Percentiles rank a stretch among this genome's conserved stretches.
These are phyloP conservation scores for Fusarium sp. DNA, from an alignment of 2,329 filamentous ascomycete genomes.

Conservation along the genomic window DNA sequence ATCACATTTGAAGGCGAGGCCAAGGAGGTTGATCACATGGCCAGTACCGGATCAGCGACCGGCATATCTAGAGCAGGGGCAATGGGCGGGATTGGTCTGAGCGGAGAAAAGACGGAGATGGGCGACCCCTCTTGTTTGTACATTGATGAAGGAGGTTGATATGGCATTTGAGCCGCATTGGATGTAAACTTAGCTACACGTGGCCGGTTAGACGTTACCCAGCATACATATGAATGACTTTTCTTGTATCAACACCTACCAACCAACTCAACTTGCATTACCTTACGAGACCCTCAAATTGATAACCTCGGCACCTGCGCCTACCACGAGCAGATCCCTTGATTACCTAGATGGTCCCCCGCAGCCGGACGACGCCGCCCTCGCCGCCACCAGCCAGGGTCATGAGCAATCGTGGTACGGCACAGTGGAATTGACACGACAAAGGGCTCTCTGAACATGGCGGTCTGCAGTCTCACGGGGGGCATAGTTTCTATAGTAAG, in stretches of 20 bases:
- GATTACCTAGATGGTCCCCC: not conserved
- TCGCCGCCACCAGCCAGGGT: constrained; percentile 8
- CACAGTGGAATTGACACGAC: constrained; percentile 2
- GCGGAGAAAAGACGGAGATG: constrained; percentile 5
- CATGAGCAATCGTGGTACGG: constrained; percentile 10
- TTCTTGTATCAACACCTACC: constrained; percentile 14
- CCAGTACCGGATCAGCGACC: constrained; percentile 28
- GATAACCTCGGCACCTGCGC: constrained; percentile 18
- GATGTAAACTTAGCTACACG: constrained; percentile 28
- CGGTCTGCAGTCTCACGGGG: constrained; percentile 27
- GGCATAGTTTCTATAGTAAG: constrained; percentile 21
- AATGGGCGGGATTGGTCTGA: constrained; percentile 9
- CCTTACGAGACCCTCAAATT: not conserved
- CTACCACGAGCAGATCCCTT: not conserved
- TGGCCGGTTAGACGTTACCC: constrained; percentile 4
- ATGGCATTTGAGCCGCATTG: constrained; percentile 18
- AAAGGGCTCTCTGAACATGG: constrained; percentile 11
- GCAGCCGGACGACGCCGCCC: constrained; percentile 27
- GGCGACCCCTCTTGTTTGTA: not conserved
- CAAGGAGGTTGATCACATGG: constrained; percentile 32
- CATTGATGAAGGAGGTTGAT: not conserved
- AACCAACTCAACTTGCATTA: not conserved
- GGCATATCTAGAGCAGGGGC: constrained; percentile 25
- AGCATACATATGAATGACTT: constrained; percentile 13
- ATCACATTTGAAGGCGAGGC: constrained; percentile 16